Evolutionary conservation across 805 yeast species (phyloP).

Genomic region (Phaffomyces thermotolerans): DNA sequence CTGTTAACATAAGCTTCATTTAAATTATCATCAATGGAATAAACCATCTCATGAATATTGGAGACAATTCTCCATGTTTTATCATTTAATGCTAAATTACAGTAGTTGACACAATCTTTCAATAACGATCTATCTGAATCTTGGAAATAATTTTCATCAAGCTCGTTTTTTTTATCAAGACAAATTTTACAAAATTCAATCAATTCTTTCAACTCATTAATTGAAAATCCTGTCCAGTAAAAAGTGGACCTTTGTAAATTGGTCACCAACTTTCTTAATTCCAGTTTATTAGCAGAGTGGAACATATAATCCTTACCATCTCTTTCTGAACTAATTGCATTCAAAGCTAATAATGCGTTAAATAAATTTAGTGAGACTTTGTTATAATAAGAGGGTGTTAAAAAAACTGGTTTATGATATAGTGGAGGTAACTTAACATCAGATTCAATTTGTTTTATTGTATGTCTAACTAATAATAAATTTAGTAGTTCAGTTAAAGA

Average conservation of each 20-base stretch:
- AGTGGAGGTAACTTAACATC: constrained; percentile 54
- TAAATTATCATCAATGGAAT: constrained; percentile 36
- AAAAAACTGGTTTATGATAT: constrained; percentile 48
- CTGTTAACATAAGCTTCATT: constrained; percentile 33
- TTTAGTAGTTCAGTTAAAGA: constrained; percentile 37
- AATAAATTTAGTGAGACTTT: constrained; percentile 55
- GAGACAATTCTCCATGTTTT: constrained; percentile 52
- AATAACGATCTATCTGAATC: constrained; percentile 35
- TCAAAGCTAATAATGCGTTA: constrained; percentile 59
- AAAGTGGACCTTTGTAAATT: constrained; percentile 63
- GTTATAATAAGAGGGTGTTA: constrained; percentile 59
- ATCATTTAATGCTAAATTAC: constrained; percentile 44
- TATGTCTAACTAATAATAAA: constrained; percentile 50
- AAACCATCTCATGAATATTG: constrained; percentile 59
- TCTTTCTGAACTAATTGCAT: constrained; percentile 68
- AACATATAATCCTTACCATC: constrained; percentile 66
- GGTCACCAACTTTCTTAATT: constrained; percentile 47
- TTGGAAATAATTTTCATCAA: constrained; percentile 26
- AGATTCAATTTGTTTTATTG: constrained; percentile 42
- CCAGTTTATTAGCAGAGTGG: constrained; percentile 48
- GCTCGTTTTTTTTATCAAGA: constrained; percentile 29
- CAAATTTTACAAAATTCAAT: constrained; percentile 41
- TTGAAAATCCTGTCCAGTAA: constrained; percentile 69
- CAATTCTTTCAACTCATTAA: constrained; percentile 48
- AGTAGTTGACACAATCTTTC: constrained; percentile 34